Percentiles rank a stretch among this genome's conserved stretches.
Conservation (phyloP, 2,329 filamentous ascomycete genomes). For the Colletotrichum karsti region DNA sequence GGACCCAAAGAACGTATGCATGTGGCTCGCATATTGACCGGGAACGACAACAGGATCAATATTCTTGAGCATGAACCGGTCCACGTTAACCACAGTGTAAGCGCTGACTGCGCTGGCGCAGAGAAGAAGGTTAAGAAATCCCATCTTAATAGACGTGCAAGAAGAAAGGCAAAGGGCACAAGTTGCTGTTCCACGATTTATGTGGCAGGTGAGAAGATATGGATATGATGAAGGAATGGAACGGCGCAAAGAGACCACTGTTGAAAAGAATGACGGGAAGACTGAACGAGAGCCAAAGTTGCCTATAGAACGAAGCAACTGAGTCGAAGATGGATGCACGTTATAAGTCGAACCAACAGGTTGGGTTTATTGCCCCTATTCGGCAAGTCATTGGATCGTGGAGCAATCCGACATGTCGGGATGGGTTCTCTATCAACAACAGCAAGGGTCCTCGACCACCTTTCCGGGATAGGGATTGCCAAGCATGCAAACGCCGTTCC, state of each 20-base stretch:
- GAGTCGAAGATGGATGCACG: not conserved
- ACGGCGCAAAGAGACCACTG: too few relatives aligned
- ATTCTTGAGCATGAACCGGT: constrained; percentile 40
- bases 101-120: not conserved
- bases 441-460: not conserved
- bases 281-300: too few relatives aligned
- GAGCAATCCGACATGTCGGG: not conserved
- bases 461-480: not conserved
- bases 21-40: constrained; percentile 38
- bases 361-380: not conserved
- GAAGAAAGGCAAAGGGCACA: rapidly evolving
- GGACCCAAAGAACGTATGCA: constrained; percentile 45
- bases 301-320: too few relatives aligned
- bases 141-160: not conserved
- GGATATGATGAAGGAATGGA: too few relatives aligned
- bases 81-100: constrained; percentile 31
- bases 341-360: not conserved
- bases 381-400: not conserved
- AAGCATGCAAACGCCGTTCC: not conserved
- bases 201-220: too few relatives aligned
- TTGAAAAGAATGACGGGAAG: too few relatives aligned
- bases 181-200: too few relatives aligned
- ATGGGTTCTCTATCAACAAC: not conserved
- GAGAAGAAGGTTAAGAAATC: not conserved
- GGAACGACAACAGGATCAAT: constrained; percentile 42